These are phyloP conservation scores for Pseudocercospora fijiensis DNA, from an alignment of 2,329 filamentous ascomycete species.

Conservation along the genomic window DNA sequence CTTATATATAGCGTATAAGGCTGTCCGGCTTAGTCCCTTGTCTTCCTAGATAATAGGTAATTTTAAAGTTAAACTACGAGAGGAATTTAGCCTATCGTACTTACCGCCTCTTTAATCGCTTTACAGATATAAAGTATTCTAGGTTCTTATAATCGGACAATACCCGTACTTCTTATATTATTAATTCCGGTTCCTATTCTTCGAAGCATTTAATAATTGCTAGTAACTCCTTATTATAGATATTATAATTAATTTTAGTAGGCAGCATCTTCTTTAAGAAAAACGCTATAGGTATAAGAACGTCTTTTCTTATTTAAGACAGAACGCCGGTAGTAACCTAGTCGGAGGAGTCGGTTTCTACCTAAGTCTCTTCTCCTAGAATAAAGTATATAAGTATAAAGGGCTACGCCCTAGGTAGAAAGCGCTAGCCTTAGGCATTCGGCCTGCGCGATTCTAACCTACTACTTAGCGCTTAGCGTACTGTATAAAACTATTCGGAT, in stretches of 20 bases:
- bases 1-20: background rate
- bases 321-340: background rate
- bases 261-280: conserved; percentile 2
- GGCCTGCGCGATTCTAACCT: no score
- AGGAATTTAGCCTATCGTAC: background rate
- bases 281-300: background rate
- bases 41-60: background rate
- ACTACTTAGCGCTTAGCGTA: no score
- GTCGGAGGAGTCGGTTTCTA: background rate
- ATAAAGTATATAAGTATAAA: no score
- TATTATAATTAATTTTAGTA: conserved; percentile 5
- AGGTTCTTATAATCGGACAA: conserved; percentile 3
- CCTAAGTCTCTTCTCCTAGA: background rate
- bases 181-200: conserved; percentile 1
- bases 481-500: no score
- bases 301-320: background rate
- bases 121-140: background rate
- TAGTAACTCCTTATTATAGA: background rate
- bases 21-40: background rate
- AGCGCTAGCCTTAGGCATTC: no score
- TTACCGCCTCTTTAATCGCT: background rate
- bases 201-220: conserved; percentile 5
- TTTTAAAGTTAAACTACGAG: conserved; percentile 8
- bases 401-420: no score
- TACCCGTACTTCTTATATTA: background rate